A percentile compares a stretch with the other conserved stretches of the same genome.
phyloP scores from a whole-genome alignment of 768 basidiomycete species.

The Amanita pallidorosea region DNA sequence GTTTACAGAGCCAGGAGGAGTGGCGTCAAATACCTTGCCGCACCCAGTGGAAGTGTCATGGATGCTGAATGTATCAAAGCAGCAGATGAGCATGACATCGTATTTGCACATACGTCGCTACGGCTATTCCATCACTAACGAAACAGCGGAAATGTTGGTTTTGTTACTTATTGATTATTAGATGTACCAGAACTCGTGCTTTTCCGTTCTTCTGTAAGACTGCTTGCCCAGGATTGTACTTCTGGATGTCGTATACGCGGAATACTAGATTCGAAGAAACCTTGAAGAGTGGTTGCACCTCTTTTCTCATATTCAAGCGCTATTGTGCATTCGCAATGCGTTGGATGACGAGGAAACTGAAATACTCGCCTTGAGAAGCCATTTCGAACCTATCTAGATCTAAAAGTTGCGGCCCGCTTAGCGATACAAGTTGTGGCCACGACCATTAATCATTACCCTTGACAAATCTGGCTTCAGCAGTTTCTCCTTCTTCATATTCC shows the following conservation, averaged over 20 bases:
- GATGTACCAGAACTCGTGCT: background rate
- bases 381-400: slow-evolving; percentile 85
- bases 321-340: slow-evolving; percentile 13
- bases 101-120: slow-evolving; percentile 83
- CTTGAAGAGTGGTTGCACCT: slow-evolving; percentile 38
- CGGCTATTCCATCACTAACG: slow-evolving; percentile 83
- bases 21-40: slow-evolving; percentile 87
- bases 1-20: slow-evolving; percentile 89
- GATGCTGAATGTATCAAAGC: slow-evolving; percentile 94
- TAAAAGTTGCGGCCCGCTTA: slow-evolving; percentile 15
- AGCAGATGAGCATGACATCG: slow-evolving; percentile 86
- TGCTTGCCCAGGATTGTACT: slow-evolving; percentile 59
- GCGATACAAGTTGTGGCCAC: background rate
- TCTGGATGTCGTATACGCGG: slow-evolving; percentile 64
- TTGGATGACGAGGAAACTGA: background rate
- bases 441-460: slow-evolving; percentile 42
- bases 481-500: slow-evolving; percentile 77
- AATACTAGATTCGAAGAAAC: slow-evolving; percentile 75
- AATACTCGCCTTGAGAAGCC: slow-evolving; percentile 61
- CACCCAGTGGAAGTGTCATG: slow-evolving; percentile 93
- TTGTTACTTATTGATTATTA: background rate
- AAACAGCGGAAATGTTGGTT: too few relatives aligned
- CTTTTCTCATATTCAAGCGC: slow-evolving; percentile 66
- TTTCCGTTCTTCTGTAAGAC: slow-evolving; percentile 39
- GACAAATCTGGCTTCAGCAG: slow-evolving; percentile 74